Evolutionary conservation across 805 yeast species (phyloP).

Genomic region (Clavispora asparagi): DNA sequence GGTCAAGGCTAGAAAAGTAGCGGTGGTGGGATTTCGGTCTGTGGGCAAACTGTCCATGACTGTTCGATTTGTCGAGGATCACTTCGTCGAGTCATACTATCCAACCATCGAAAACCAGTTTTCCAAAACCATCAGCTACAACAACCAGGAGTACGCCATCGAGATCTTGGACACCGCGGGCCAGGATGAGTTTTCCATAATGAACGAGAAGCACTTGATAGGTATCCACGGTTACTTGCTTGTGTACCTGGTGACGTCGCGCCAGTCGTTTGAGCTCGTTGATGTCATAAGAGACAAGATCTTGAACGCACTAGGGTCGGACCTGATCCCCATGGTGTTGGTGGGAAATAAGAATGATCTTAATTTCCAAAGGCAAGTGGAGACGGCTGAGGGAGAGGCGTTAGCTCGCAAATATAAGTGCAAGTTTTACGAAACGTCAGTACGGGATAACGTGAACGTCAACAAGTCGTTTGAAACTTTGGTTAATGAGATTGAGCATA

Average conservation of each 20-base stretch:
- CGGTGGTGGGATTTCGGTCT: slow-evolving; percentile 82
- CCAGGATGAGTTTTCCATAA: slow-evolving; percentile 80
- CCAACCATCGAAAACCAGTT: slow-evolving; percentile 90
- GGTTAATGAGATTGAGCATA: slow-evolving; percentile 54
- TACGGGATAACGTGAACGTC: slow-evolving; percentile 42
- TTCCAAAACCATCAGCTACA: slow-evolving; percentile 60
- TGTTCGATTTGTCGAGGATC: slow-evolving; percentile 80
- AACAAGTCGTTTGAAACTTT: slow-evolving; percentile 54
- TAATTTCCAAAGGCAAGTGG: slow-evolving; percentile 16
- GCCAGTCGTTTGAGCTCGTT: slow-evolving; percentile 72
- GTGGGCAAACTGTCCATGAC: slow-evolving; percentile 87
- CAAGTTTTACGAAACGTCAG: slow-evolving; percentile 45
- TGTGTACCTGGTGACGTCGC: slow-evolving; percentile 75
- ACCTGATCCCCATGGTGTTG: slow-evolving; percentile 43
- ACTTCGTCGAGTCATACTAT: slow-evolving; percentile 82
- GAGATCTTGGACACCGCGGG: slow-evolving; percentile 93
- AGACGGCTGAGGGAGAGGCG: slow-evolving; percentile 26
- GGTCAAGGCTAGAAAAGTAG: slow-evolving; percentile 65
- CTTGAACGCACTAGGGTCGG: slow-evolving; percentile 56
- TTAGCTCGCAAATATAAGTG: slow-evolving; percentile 42
- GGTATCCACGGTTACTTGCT: slow-evolving; percentile 82
- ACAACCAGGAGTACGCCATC: slow-evolving; percentile 70
- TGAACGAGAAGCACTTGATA: slow-evolving; percentile 71
- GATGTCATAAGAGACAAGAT: slow-evolving; percentile 79
- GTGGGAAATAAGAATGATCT: slow-evolving; percentile 17